phyloP scores from a whole-genome alignment of 257 asterid species.

The Ehretia macrophylla region DNA sequence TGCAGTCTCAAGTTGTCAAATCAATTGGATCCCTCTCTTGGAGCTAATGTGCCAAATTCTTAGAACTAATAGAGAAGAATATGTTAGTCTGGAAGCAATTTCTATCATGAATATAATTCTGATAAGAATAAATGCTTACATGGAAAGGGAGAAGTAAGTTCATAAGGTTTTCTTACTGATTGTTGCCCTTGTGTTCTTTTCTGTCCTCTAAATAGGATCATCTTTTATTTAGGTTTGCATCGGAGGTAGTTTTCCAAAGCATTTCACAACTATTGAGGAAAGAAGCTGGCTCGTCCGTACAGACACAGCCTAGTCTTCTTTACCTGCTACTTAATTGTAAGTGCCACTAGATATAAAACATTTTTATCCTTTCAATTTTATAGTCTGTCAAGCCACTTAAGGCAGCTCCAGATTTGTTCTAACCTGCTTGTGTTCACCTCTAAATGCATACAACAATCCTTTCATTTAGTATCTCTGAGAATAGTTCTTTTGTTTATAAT shows the following conservation, averaged over 20 bases:
- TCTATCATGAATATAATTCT: conserved; percentile 71
- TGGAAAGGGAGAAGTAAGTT: conserved; percentile 79
- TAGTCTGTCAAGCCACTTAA: no score
- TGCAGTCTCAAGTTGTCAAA: conserved; percentile 36
- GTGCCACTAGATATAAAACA: conserved; percentile 23
- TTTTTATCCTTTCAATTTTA: no score
- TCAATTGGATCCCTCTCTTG: conserved; percentile 56
- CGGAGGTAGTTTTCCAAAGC: conserved; percentile 47
- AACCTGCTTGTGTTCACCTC: neutral
- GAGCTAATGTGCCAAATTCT: conserved; percentile 53
- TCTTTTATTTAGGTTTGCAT: conserved; percentile 49
- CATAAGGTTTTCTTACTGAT: conserved; percentile 6
- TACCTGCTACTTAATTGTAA: conserved; percentile 78
- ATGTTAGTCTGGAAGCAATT: conserved; percentile 59
- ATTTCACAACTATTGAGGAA: conserved; percentile 54
- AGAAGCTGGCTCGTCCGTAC: conserved; percentile 66
- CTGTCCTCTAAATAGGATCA: conserved; percentile 16
- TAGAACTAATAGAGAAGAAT: conserved; percentile 32
- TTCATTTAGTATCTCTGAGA: neutral
- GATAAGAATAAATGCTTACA: conserved; percentile 65
- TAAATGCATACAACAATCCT: neutral
- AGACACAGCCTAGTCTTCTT: conserved; percentile 69
- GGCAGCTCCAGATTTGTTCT: neutral
- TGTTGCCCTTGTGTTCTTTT: conserved; percentile 7
- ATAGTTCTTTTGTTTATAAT: neutral